These are phyloP conservation scores for Kitagawia praeruptora DNA, from an alignment of 129 eudicot genomes.

Conservation along the genomic window DNA sequence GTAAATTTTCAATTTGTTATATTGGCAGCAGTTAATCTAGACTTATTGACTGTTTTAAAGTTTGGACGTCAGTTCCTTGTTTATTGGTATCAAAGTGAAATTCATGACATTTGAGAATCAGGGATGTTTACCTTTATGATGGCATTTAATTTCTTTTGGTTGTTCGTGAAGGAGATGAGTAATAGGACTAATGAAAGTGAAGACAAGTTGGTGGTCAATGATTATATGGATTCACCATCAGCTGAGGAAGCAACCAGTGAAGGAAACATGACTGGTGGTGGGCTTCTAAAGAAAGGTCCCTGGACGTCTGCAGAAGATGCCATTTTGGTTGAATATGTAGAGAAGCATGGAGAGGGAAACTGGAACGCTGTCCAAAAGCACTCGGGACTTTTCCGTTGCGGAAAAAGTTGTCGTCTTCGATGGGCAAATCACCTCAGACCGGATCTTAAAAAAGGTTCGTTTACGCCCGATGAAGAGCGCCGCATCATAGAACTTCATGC, in stretches of 20 bases:
- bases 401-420: conserved; percentile 31
- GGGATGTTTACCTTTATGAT: not conserved
- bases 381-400: conserved; percentile 29
- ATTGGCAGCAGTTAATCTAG: not conserved
- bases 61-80: not conserved
- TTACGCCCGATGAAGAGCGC: conserved; percentile 23
- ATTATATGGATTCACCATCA: conserved; percentile 14
- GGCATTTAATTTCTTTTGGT: not conserved
- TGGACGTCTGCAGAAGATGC: conserved; percentile 33
- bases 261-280: conserved; percentile 9
- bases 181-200: conserved; percentile 18
- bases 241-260: conserved; percentile 22
- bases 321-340: conserved; percentile 27
- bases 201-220: conserved; percentile 12
- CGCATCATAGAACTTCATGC: conserved; percentile 29
- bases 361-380: conserved; percentile 32
- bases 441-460: conserved; percentile 27
- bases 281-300: conserved; percentile 25
- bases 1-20: not conserved
- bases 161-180: conserved; percentile 3
- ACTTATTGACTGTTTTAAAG: not conserved
- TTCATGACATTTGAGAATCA: not conserved
- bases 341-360: conserved; percentile 31
- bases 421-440: conserved; percentile 38
- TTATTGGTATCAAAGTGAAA: not conserved